These are phyloP conservation scores for Thelonectria discophora DNA, from an alignment of 2,329 filamentous ascomycete genomes.

Conservation along the genomic window DNA sequence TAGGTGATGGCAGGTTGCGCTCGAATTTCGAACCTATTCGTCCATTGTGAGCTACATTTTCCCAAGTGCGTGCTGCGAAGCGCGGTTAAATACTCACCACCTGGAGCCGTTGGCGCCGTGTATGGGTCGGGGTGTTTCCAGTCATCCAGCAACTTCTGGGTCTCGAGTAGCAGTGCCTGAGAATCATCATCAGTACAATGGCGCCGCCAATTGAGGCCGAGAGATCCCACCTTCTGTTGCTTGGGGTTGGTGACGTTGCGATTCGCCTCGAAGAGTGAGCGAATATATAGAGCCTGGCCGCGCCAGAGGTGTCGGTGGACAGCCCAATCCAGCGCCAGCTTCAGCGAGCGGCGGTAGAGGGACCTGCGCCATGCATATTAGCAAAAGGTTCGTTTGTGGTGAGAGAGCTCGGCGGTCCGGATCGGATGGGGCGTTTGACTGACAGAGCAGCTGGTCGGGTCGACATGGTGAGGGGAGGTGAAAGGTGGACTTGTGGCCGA, in stretches of 20 bases:
- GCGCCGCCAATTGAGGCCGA: background rate
- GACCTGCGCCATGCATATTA: slow-evolving; percentile 56
- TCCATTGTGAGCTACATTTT: slow-evolving; percentile 26
- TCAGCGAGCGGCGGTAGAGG: slow-evolving; percentile 91
- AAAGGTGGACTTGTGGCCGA: slow-evolving; percentile 24
- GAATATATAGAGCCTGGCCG: slow-evolving; percentile 94
- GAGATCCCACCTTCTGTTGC: slow-evolving; percentile 76
- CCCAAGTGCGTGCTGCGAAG: background rate
- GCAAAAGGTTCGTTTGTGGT: slow-evolving; percentile 17
- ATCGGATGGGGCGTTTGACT: slow-evolving; percentile 42
- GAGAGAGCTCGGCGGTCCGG: slow-evolving; percentile 26
- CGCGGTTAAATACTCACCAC: slow-evolving; percentile 74
- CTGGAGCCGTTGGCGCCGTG: slow-evolving; percentile 86
- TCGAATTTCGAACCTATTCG: slow-evolving; percentile 89
- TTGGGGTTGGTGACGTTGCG: slow-evolving; percentile 83
- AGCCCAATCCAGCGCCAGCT: slow-evolving; percentile 94
- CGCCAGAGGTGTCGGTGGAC: slow-evolving; percentile 94
- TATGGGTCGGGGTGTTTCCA: slow-evolving; percentile 99
- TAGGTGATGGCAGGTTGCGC: slow-evolving; percentile 84
- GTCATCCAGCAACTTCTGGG: slow-evolving; percentile 85
- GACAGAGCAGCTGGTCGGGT: slow-evolving; percentile 61
- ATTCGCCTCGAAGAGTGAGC: slow-evolving; percentile 94
- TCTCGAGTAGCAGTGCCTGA: slow-evolving; percentile 85
- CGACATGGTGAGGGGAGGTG: slow-evolving; percentile 39
- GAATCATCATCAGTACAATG: slow-evolving; percentile 16